Evolutionary conservation across 345 rosid genomes (phyloP), one percentile per base, ranked within the genome.

Genomic region (Eucalyptus cladocalyx): DNA sequence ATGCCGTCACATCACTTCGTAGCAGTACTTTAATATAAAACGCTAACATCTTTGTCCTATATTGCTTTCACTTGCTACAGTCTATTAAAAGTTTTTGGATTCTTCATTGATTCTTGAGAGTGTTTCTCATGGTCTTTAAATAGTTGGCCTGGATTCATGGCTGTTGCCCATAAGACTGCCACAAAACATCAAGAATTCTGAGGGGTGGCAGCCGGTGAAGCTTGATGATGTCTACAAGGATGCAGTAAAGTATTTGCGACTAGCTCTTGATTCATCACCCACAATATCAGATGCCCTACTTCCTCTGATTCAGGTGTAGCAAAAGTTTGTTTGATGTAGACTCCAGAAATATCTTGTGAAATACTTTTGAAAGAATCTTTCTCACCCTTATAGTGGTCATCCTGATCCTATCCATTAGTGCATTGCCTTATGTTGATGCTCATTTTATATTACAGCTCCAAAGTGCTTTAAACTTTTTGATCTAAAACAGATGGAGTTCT

Each of bases 291-390:
- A 92, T 43, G 98, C 97, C 32, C 92, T 97, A 48, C 96, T 94
- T 93, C 98, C 99, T 80, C 91, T 97, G 91, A 89, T 94, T 89
- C 97, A 97, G 96, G 99, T 97, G 91, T 88, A 72, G 28, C 37
- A 30, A 88, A 54, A 89, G 80, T 86, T 32, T 80, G 32, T 51
- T 76, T 37, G 69, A 34, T 62, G 53, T 48, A 87, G 60, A 50
- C 80, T 87, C 54, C 76, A 30, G 37, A 43, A 65, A 43, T 21
- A 62, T 19, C 16, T 87, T 15, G 76, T 28, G 42, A 62, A 43
- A 62, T 87, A 37, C 83, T 37, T 76, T 76, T 76, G 47, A 37
- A 76, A 76, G 45, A 76, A 40, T 76, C 47, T 76, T 76, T 37
- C 16, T 76, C 24, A 21, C 47, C 47, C 47, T 76, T 76, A 10